Base-by-base conservation (phyloP, 768 basidiomycete species). In the Collybia nuda region DNA sequence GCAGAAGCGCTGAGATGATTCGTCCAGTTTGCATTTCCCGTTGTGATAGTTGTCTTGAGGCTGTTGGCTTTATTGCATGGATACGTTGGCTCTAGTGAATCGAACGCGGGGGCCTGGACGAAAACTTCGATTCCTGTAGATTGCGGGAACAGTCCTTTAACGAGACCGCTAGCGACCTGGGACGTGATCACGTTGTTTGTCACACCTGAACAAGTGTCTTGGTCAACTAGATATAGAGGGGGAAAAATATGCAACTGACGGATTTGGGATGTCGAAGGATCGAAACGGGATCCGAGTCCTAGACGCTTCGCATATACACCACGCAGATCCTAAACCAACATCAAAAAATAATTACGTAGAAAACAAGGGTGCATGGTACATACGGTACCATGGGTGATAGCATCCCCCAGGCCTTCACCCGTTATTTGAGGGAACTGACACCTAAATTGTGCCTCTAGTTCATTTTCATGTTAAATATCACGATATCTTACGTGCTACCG, bases 101-200 rank as follows among this genome's bases (percentile, higher is more conserved):
- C 78, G 46, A 69, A 75, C 7, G 59, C 58, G 2, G 67, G 59
- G 0, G 72, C 64, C 56, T 78, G 74, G 29, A 79, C 67, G 15
- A 70, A 45, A 2, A 69, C 75, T 6, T 69, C 59, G 11, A 65
- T 53, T 23, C 65, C 57, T 6, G 56, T 44, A 35, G 72, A 68
- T 12, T 44, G 53, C 3, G 79, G 77, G 60, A 79, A 79, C 8
- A 80, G 62, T 2, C 78, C 77, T 40, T 63, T 64, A 18, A 77
- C 54, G 14, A 79, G 67, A 1, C 73, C 76, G 15, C 74, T 73
- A 15, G 78, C 76, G 1, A 79, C 76, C 65, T 80, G 76, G 0
- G 78, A 79, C 8, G 79, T 79, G 23, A 80, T 77, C 15, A 68
- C 70, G 44, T 80, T 80, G 63, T 78, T 78, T 2, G 79, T 80